A percentile compares a stretch with the other conserved stretches of the same genome.
Conservation (phyloP, 805 yeast species). For the Scheffersomyces stipitis region DNA sequence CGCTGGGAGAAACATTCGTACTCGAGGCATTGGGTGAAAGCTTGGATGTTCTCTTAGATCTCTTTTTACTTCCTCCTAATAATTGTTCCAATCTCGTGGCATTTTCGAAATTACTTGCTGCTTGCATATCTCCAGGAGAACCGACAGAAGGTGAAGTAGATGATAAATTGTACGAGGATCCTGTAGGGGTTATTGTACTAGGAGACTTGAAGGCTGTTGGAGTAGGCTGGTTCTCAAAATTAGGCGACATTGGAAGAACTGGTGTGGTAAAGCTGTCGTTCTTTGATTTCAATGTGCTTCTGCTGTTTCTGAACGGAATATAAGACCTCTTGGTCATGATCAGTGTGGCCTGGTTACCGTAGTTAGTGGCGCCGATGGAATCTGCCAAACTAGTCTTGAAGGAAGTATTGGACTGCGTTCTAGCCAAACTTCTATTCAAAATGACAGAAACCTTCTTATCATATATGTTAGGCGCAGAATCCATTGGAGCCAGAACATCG, state of each 20-base stretch:
- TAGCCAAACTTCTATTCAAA: conserved; percentile 67
- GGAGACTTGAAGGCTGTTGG: conserved; percentile 14
- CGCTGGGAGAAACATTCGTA: conserved; percentile 14
- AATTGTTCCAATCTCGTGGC: conserved; percentile 26
- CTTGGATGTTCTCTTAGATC: conserved; percentile 14
- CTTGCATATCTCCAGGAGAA: conserved; percentile 1
- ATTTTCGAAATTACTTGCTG: conserved; percentile 8
- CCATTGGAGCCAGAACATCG: conserved; percentile 51
- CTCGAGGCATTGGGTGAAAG: conserved; percentile 13
- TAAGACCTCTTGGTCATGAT: conserved; percentile 32
- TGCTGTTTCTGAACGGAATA: conserved; percentile 40
- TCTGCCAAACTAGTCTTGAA: conserved; percentile 77
- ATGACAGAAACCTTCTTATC: conserved; percentile 80
- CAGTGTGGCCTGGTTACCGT: conserved; percentile 10
- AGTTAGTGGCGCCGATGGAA: conserved; percentile 38
- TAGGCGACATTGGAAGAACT: conserved; percentile 18
- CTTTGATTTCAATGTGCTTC: conserved; percentile 15
- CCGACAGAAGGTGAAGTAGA: conserved; percentile 4
- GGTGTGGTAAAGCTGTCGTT: conserved; percentile 24
- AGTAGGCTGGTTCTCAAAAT: conserved; percentile 15
- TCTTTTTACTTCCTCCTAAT: conserved; percentile 26
- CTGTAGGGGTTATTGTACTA: conserved; percentile 8
- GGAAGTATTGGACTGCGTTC: conserved; percentile 73
- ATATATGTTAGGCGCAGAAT: conserved; percentile 73
- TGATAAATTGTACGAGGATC: conserved; percentile 6